A percentile compares a stretch with the other conserved stretches of the same genome.
Evolutionary conservation across 331 rosid genomes (phyloP).

Genomic region (Acacia concinna): DNA sequence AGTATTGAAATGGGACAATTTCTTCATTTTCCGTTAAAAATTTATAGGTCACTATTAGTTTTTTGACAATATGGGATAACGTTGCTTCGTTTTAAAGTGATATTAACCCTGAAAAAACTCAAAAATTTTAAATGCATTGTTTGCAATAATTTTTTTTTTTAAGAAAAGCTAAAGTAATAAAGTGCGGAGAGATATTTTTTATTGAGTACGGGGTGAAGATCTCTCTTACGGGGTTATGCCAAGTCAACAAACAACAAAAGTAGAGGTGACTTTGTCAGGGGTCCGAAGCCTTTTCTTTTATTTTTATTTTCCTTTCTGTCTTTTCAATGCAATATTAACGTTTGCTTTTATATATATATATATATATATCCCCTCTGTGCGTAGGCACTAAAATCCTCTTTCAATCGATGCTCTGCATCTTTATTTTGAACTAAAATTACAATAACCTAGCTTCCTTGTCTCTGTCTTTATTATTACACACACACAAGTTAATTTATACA

Average conservation of each 20-base stretch:
- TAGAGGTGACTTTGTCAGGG: conserved; percentile 3
- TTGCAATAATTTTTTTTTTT: too few relatives aligned
- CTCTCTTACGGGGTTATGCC: neutral
- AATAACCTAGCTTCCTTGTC: neutral
- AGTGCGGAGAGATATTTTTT: neutral
- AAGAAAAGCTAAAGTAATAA: neutral
- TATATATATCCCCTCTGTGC: neutral
- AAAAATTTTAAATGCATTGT: too few relatives aligned
- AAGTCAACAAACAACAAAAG: conserved; percentile 1
- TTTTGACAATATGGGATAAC: too few relatives aligned
- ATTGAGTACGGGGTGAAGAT: neutral
- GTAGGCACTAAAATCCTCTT: neutral
- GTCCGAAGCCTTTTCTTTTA: neutral
- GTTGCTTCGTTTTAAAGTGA: too few relatives aligned
- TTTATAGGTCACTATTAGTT: too few relatives aligned
- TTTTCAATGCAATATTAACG: neutral
- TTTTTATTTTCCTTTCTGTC: neutral
- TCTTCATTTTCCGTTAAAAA: too few relatives aligned
- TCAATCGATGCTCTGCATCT: neutral
- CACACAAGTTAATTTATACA: too few relatives aligned
- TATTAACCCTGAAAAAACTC: too few relatives aligned
- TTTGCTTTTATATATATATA: neutral
- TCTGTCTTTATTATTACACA: neutral
- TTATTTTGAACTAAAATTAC: neutral
- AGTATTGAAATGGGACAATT: too few relatives aligned